Evolutionary conservation across 768 basidiomycete species (phyloP), one percentile per base, ranked within the genome.

Genomic region (Piloderma croceum): DNA sequence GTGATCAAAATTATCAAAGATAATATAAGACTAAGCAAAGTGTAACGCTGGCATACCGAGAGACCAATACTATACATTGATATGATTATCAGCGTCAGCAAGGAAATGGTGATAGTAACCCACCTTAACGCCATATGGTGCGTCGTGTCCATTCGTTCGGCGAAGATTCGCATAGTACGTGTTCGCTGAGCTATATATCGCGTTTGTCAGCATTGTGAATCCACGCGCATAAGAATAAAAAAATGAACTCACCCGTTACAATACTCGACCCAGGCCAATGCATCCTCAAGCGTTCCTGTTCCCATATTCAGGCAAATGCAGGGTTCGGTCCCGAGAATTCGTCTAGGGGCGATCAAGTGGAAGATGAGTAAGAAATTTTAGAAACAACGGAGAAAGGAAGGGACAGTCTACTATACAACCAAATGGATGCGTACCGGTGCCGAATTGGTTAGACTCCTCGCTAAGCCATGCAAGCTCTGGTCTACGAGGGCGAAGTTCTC

Each of bases 241-340:
- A 29, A 9, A 9, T 29, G 21, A 7, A 17, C 11, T 21, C 24
- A 64, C 67, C 75, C 72, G 44, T 80, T 80, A 52, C 77, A 79
- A 54, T 80, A 81, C 45, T 81, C 79, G 12, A 80, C 42, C 77
- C 74, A 79, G 6, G 66, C 70, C 18, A 81, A 57, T 0, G 77
- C 77, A 31, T 79, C 77, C 41, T 77, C 75, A 6, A 76, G 61
- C 0, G 75, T 77, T 4, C 79, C 77, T 0, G 77, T 79, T 4
- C 77, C 79, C 78, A 80, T 79, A 54, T 79, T 79, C 21, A 79
- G 50, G 46, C 76, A 75, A 34, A 81, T 70, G 51, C 69, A 79
- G 1, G 78, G 79, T 53, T 80, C 77, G 9, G 69, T 68, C 5
- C 67, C 69, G 2, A 74, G 51, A 79, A 79, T 50, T 74, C 67